Evolutionary conservation across 1,139 yeast species (phyloP), one percentile per base, ranked within the genome.

Genomic region (Candida anutae): DNA sequence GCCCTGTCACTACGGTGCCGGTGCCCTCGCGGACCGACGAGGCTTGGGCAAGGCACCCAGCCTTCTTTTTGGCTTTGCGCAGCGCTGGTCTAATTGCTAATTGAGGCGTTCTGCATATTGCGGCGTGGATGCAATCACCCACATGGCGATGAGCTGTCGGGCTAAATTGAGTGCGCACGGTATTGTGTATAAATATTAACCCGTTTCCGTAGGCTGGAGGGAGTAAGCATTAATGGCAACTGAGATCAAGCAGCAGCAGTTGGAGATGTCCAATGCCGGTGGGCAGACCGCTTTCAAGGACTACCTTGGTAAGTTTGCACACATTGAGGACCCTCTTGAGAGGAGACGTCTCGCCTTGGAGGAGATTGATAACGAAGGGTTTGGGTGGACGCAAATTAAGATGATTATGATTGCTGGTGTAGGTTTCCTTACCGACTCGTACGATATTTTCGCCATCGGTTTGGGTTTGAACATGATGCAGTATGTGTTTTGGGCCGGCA

Each of bases 231-330:
- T 17, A 17, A 17, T 17, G 19, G 6, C 23, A 55, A 34, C 53
- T 35, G 53, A 50, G 32, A 53, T 53, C 28, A 38, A 43, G 26
- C 48, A 42, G 31, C 33, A 32, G 25, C 37, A 37, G 17, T 39
- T 41, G 13, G 38, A 35, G 32, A 40, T 40, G 27, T 53, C 44
- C 41, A 33, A 34, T 28, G 27, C 41, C 20, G 94, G 94, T 61
- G 94, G 95, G 62, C 81, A 84, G 55, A 75, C 90, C 41, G 94
- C 94, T 33, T 84, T 83, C 73, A 90, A 83, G 64, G 87, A 84
- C 55, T 82, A 74, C 54, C 55, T 82, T 43, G 83, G 79, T 36
- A 88, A 84, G 55, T 84, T 78, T 42, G 83, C 93, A 26, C 85
- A 84, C 53, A 71, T 84, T 41, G 80, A 76, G 36, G 95, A 84